Percentiles rank a stretch among this genome's conserved stretches.
Evolutionary conservation across 139 green algal genomes (phyloP).

Genomic region (Coelastrella sp.): DNA sequence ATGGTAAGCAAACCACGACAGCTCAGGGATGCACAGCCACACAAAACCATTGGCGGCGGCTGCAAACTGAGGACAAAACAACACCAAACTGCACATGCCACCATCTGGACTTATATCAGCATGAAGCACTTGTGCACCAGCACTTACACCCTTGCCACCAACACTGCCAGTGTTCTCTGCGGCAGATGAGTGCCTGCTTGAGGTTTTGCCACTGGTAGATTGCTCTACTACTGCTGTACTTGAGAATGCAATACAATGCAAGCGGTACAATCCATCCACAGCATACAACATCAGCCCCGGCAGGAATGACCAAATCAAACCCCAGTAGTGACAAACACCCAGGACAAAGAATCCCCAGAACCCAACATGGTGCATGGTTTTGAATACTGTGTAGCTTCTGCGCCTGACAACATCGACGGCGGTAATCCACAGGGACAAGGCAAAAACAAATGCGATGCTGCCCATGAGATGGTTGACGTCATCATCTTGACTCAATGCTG

Average conservation of each 20-base stretch:
- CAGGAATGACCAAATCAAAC: conserved; percentile 17
- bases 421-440: background rate
- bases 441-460: background rate
- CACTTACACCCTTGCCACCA: too few species aligned
- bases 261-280: background rate
- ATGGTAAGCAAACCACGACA: conserved; percentile 3
- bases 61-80: background rate
- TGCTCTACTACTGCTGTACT: too few species aligned
- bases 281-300: background rate
- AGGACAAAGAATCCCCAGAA: conserved; percentile 28
- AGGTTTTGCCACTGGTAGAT: too few species aligned
- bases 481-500: background rate
- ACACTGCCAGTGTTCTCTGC: too few species aligned
- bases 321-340: conserved; percentile 19
- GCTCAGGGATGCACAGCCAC: conserved; percentile 8
- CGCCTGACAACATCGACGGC: background rate
- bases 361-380: conserved; percentile 25
- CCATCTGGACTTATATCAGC: background rate
- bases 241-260: background rate
- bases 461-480: background rate
- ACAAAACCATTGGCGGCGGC: background rate
- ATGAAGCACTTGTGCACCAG: background rate
- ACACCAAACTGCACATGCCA: background rate
- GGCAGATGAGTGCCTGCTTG: too few species aligned
- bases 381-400: background rate